Conservation (phyloP, 768 basidiomycete genomes). For the Sistotremastrum suecicum region DNA sequence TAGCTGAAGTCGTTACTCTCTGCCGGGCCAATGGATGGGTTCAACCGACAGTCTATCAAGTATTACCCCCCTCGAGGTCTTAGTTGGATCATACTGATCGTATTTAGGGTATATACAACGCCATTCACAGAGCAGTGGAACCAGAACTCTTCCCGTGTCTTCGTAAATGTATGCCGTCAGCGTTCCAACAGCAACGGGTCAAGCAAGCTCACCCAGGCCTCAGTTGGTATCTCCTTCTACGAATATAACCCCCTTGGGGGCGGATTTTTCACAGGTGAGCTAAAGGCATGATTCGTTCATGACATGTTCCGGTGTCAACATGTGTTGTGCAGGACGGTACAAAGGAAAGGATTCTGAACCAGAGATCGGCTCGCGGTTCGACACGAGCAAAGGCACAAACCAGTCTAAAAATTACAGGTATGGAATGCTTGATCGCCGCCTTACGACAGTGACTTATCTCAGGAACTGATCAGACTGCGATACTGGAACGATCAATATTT, state of each 20-base stretch:
- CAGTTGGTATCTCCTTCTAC: conserved; percentile 11
- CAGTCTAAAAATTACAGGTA: background rate
- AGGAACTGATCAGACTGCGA: conserved; percentile 15
- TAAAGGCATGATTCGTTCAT: background rate
- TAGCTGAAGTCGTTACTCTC: conserved; percentile 22
- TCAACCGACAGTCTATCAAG: conserved; percentile 25
- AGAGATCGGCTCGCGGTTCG: conserved; percentile 15
- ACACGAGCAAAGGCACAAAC: conserved; percentile 3
- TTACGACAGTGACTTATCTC: background rate
- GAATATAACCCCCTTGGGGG: conserved; percentile 14
- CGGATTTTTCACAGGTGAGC: conserved; percentile 13
- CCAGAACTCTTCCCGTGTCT: conserved; percentile 18
- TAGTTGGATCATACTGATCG: background rate
- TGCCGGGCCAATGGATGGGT: conserved; percentile 25
- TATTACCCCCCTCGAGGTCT: background rate
- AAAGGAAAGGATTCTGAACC: background rate
- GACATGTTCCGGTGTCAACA: background rate
- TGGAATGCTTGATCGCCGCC: background rate
- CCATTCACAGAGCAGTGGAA: conserved; percentile 16
- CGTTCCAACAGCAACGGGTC: background rate
- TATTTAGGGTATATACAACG: conserved; percentile 15
- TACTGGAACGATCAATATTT: conserved; percentile 19
- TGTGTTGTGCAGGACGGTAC: background rate
- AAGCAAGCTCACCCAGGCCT: background rate
- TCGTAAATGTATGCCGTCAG: conserved; percentile 4